Evolutionary conservation across 108 stramenopile genomes (phyloP), one percentile per base, ranked within the genome.

Genomic region (Stephanodiscus triporus): DNA sequence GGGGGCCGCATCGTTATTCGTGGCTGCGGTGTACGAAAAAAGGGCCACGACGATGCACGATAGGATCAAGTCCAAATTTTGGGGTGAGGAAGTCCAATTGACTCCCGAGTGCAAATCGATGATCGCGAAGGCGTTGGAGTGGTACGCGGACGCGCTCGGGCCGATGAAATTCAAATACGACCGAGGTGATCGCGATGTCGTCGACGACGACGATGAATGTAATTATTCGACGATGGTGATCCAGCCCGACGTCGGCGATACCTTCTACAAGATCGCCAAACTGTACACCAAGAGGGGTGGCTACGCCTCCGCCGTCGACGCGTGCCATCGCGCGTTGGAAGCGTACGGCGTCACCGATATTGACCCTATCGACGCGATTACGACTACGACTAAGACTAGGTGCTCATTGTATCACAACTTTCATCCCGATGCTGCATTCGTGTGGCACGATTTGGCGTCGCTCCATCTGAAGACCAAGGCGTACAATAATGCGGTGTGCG

Each of bases 111-210:
- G 55, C 20, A 75, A 70, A 59, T 55, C 60, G 14, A 54, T 66
- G 68, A 66, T 71, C 17, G 75, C 68, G 23, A 38, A 73, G 45
- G 80, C 80, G n/a, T 53, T 81, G 57, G 80, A 81, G 49, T 50
- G 64, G 37, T 81, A 75, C 26, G 68, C 73, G 7, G 73, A 81
- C 45, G 63, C 80, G 34, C 30, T 81, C 51, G 80, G 70, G 56
- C 69, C 80, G 27, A 30, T 81, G 16, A 53, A 66, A 19, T 59
- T 59, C 50, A 81, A 81, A 38, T 70, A 70, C 58, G 64, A 68
- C 7, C 3, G 37, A 0, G 37, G 40, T 2, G 20, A 50, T 66
- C 30, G 47, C 48, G 30, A 32, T 4, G 32, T 1, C 9, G 8
- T 0, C 19, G 34, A 9, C 11, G 30, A 34, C 2, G 50, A 53